Evolutionary conservation across 1,284 basidiomycete species (phyloP).

Genomic region (Albatrellus sp.): DNA sequence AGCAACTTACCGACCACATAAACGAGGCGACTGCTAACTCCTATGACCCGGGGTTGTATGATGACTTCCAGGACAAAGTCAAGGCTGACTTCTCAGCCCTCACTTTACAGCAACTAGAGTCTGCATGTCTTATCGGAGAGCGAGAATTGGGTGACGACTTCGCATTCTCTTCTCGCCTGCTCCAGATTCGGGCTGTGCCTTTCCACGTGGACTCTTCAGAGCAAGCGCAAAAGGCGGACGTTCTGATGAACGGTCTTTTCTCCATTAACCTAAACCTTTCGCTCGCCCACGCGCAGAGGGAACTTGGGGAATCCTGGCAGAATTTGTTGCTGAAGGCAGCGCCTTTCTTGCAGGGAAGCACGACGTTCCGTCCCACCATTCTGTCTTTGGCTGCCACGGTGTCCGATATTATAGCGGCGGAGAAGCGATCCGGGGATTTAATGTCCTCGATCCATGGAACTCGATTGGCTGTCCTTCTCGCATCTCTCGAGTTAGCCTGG

Average conservation of each 20-base stretch:
- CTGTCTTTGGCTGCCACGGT: constrained; percentile 51
- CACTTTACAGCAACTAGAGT: constrained; percentile 50
- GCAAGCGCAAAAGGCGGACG: constrained; percentile 28
- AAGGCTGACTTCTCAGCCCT: constrained; percentile 39
- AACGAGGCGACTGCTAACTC: constrained; percentile 55
- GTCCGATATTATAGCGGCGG: constrained; percentile 55
- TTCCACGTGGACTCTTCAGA: constrained; percentile 25
- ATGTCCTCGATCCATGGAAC: constrained; percentile 75
- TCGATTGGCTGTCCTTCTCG: constrained; percentile 62
- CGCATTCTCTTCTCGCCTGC: constrained; percentile 46
- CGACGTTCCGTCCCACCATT: constrained; percentile 38
- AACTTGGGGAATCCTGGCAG: constrained; percentile 72
- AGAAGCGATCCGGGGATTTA: constrained; percentile 70
- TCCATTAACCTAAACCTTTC: constrained; percentile 81
- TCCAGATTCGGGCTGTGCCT: constrained; percentile 41
- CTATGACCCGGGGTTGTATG: constrained; percentile 62
- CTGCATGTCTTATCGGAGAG: constrained; percentile 49
- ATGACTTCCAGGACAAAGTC: constrained; percentile 35
- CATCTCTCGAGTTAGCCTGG: constrained; percentile 70
- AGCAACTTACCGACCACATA: constrained; percentile 48
- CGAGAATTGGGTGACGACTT: constrained; percentile 77
- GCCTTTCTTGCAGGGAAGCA: constrained; percentile 52
- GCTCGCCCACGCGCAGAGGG: constrained; percentile 66
- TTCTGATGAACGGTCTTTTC: constrained; percentile 27
- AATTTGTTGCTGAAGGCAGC: constrained; percentile 53